Evolutionary conservation across 1,284 basidiomycete genomes (phyloP), one percentile per base, ranked within the genome.

Genomic region (Puccinia triticina): DNA sequence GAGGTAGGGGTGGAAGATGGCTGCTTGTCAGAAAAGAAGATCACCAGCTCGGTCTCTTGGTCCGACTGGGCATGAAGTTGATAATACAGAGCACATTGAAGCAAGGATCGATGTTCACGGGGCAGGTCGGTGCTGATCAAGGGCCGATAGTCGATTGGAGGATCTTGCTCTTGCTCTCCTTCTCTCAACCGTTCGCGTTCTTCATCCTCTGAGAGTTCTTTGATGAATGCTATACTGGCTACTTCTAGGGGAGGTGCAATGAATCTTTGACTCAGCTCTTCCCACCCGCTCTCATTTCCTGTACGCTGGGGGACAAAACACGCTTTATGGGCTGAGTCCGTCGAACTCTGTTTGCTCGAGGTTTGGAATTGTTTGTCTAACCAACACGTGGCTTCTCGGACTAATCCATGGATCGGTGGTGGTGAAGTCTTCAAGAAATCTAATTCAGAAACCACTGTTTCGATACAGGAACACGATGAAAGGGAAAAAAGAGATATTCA

Each of bases 291-390:
- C 37, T 79, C 77, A 29, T 79, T 23, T 69, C 77, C 77, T 71
- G 77, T 79, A 4, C 40, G 48, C 59, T 79, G 77, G 2, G 77
- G 77, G 21, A 48, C 26, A 61, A 76, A 76, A 67, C 34, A 32
- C 4, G 57, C n/a, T 32, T 43, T 29, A 3, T 50, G 23, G 18
- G 21, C 4, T 43, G 40, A 43, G 40, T 21, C 12, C 29, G 34
- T 26, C n/a, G 21, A n/a, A 1, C 14, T 53, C 21, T 40, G 43
- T n/a, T 37, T 48, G 40, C n/a, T 18, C n/a, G 55, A 59, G 34
- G 67, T 77, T 61, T 77, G 57, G 37, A 79, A 79, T 55, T 79
- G 77, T 34, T 53, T 34, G 32, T 79, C 77, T 57, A 79, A 46
- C 77, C 77, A 79, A 26, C 40, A 37, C 26, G 77, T 79, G 37